phyloP scores from a whole-genome alignment of 140 eudicot genomes.

The Oenanthe javanica region DNA sequence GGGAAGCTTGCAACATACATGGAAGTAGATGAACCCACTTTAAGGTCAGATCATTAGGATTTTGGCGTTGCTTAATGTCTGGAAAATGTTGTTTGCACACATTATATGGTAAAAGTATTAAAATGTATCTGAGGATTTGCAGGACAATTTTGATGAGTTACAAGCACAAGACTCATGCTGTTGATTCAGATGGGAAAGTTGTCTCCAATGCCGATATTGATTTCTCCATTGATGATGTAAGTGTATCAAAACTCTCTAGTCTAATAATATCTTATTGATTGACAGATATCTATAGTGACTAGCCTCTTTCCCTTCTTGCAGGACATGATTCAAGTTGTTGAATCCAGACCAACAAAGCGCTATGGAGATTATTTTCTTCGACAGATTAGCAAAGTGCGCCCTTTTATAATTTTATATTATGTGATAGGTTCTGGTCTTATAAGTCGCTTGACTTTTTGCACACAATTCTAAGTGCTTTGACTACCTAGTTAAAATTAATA shows the following conservation, averaged over 20 bases:
- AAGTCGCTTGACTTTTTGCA: too few relatives aligned
- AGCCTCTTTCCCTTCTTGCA: constrained; percentile 18
- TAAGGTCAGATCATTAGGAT: constrained; percentile 38
- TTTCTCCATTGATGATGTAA: constrained; percentile 77
- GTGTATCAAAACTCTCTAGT: background rate
- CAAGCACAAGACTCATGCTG: constrained; percentile 92
- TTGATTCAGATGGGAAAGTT: constrained; percentile 70
- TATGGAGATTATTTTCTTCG: constrained; percentile 78
- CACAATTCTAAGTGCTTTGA: too few relatives aligned
- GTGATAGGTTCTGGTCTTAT: background rate
- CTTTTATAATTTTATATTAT: background rate
- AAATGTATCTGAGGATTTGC: constrained; percentile 16
- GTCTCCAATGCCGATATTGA: constrained; percentile 86
- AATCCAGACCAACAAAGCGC: constrained; percentile 55
- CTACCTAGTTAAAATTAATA: too few relatives aligned
- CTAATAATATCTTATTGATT: background rate
- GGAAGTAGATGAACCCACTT: constrained; percentile 83
- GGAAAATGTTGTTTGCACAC: background rate
- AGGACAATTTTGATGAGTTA: constrained; percentile 92
- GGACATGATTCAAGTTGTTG: constrained; percentile 64
- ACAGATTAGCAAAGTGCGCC: constrained; percentile 64
- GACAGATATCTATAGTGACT: background rate
- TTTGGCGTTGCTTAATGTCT: background rate
- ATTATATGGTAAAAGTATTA: background rate
- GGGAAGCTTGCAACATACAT: constrained; percentile 79